Evolutionary conservation across 2,329 filamentous ascomycete genomes (phyloP), one percentile per base, ranked within the genome.

Genomic region (Cercospora sp.): DNA sequence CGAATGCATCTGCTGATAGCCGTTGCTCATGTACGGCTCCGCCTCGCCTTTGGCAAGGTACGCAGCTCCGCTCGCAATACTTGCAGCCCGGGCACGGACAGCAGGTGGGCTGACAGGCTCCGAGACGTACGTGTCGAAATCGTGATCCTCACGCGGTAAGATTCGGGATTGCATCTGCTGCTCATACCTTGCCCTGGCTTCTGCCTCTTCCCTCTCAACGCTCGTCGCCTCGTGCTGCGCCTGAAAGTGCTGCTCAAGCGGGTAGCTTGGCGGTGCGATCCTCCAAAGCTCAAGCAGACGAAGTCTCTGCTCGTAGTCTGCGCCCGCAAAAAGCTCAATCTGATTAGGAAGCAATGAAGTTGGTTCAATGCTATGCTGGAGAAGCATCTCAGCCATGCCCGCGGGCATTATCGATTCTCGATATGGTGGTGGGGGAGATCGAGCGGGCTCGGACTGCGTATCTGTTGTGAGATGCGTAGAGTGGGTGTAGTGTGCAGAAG

Each of bases 271-370:
- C 23, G 91, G 91, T 67, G 88, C 92, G 72, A 94, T 92, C 67
- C 88, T 89, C 93, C 93, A 97, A 16, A 96, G 87, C 78, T 96
- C 90, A 45, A 96, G 84, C 16, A 97, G 84, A 23, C 92, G 87
- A 66, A 89, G 81, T 75, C 90, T 88, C 79, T 96, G 92, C 53
- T 89, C 84, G 26, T 86, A 82, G 66, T 91, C 89, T 63, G 92
- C 92, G 69, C 89, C 88, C 72, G 87, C 87, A 83, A 96, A 96
- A 48, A 97, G 87, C 68, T 91, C 86, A 62, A 94, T 80, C 78
- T 97, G 93, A 3, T 90, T 89, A 5, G 88, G 85, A 12, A 91
- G 91, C 55, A 97, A 85, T 23, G 87, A 83, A 8, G 83, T 78
- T 2, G 90, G 86, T 77, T 96, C 87, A 73, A 97, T 88, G 72